phyloP scores from a whole-genome alignment of 805 yeast species.

The Millerozyma acaciae region DNA sequence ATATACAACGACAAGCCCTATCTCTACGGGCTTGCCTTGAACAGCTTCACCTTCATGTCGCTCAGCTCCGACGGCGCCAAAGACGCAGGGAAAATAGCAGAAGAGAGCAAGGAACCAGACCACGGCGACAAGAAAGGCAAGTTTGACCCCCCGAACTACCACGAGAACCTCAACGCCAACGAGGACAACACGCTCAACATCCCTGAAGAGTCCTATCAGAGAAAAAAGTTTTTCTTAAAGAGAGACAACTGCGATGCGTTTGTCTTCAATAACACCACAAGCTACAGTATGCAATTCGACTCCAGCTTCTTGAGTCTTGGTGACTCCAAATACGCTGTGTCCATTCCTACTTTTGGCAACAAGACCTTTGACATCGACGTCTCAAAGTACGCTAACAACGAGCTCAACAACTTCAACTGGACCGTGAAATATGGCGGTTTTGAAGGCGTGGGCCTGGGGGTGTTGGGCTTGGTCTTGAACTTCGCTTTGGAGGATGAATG shows the following conservation, averaged over 20 bases:
- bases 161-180: constrained; percentile 25
- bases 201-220: constrained; percentile 30
- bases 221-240: constrained; percentile 45
- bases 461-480: constrained; percentile 32
- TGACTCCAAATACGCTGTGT: constrained; percentile 46
- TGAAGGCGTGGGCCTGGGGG: constrained; percentile 30
- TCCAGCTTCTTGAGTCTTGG: constrained; percentile 51
- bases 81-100: constrained; percentile 7
- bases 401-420: constrained; percentile 45
- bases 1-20: constrained; percentile 57
- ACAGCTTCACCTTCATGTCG: constrained; percentile 50
- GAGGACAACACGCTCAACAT: constrained; percentile 19
- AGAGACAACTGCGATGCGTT: constrained; percentile 36
- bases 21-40: constrained; percentile 57
- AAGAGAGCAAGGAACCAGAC: constrained; percentile 1
- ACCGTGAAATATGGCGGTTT: constrained; percentile 35
- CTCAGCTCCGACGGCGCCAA: constrained; percentile 14
- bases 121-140: constrained; percentile 1
- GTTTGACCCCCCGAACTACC: constrained; percentile 7
- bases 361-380: constrained; percentile 47
- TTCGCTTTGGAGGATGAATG: constrained; percentile 35
- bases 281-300: constrained; percentile 50
- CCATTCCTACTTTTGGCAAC: constrained; percentile 43
- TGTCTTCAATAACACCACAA: constrained; percentile 31
- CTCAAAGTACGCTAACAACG: constrained; percentile 39